Conservation (phyloP, 192 early-diverging fungal species). For the Glomus cerebriforme region DNA sequence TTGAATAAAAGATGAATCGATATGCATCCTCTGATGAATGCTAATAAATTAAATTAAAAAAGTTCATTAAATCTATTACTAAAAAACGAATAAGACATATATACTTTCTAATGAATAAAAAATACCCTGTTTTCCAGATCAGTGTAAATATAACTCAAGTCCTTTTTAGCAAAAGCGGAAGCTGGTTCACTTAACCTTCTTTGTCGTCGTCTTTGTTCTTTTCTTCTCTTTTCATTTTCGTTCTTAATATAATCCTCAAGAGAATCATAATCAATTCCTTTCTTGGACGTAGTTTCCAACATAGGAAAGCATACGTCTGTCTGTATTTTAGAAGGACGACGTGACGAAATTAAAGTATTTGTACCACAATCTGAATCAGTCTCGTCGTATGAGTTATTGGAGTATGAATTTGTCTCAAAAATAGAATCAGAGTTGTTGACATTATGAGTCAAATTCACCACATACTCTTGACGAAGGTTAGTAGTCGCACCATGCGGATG, state of each 20-base stretch:
- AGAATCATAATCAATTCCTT: conserved; percentile 42
- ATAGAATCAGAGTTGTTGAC: neutral
- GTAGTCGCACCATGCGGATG: neutral
- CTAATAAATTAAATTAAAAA: conserved; percentile 23
- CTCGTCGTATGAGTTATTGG: conserved; percentile 8
- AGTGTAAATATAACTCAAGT: neutral
- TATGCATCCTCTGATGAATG: conserved; percentile 28
- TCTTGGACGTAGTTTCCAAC: conserved; percentile 19
- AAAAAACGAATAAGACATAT: neutral
- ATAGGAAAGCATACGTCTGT: conserved; percentile 32
- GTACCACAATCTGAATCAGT: conserved; percentile 27
- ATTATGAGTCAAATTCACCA: neutral
- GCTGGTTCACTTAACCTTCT: conserved; percentile 28
- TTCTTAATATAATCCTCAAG: conserved; percentile 38
- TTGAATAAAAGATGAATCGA: conserved; percentile 46
- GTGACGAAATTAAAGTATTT: neutral
- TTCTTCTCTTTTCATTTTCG: conserved; percentile 20
- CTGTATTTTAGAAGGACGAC: neutral
- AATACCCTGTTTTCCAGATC: conserved; percentile 15
- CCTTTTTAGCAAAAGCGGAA: conserved; percentile 3
- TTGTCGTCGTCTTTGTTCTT: conserved; percentile 21
- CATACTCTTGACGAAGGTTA: neutral
- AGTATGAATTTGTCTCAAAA: conserved; percentile 9
- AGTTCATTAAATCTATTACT: neutral
- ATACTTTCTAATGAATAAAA: neutral